Evolutionary conservation across 2,329 filamentous ascomycete species (phyloP).

Genomic region (Pseudodiploospora longispora): DNA sequence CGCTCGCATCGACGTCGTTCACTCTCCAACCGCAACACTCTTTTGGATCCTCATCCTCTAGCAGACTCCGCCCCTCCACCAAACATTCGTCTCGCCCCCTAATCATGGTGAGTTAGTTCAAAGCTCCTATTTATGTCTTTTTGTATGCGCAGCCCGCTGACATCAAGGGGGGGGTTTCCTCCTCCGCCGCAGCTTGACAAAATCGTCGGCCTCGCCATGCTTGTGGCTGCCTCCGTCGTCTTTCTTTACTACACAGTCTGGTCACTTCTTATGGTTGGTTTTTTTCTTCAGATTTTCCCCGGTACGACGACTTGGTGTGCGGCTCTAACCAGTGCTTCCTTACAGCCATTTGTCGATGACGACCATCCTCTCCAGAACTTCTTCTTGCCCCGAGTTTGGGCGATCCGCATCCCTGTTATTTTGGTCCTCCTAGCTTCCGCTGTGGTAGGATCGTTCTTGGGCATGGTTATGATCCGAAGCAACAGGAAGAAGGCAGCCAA

Average conservation of each 20-base stretch:
- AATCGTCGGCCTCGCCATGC: conserved; percentile 61
- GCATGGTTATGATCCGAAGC: conserved; percentile 97
- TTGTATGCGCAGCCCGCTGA: no score
- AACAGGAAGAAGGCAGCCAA: conserved; percentile 97
- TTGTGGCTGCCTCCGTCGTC: conserved; percentile 55
- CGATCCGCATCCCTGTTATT: conserved; percentile 96
- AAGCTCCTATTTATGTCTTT: no score
- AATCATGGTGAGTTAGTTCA: no score
- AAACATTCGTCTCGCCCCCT: no score
- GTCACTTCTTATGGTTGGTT: conserved; percentile 87
- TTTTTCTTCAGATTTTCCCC: not conserved
- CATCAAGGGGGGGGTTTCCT: no score
- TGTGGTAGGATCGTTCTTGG: conserved; percentile 91
- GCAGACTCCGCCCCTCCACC: no score
- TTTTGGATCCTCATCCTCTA: no score
- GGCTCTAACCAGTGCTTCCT: not conserved
- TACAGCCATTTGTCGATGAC: conserved; percentile 90
- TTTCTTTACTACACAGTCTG: conserved; percentile 91
- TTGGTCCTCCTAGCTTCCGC: conserved; percentile 85
- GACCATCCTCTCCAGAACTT: conserved; percentile 89
- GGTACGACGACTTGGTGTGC: not conserved
- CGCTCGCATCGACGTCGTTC: no score
- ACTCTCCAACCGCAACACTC: no score
- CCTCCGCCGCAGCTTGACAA: conserved; percentile 68
- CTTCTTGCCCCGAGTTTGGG: conserved; percentile 97